phyloP scores from a whole-genome alignment of 352 stramenopile species.

The Globisporangium mamillatum region DNA sequence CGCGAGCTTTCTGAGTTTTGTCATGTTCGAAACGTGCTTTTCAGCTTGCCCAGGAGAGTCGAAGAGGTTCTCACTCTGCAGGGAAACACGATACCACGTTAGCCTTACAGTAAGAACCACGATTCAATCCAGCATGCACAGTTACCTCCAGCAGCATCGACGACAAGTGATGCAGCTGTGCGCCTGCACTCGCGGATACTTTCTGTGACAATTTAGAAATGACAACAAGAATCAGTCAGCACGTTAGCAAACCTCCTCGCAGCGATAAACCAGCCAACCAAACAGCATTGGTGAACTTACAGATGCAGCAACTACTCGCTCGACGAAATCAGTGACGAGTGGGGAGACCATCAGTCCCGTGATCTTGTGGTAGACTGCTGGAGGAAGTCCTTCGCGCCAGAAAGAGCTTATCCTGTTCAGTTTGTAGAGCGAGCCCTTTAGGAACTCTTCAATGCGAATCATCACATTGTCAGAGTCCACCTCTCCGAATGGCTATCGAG shows the following conservation, averaged over 20 bases:
- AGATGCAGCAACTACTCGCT: constrained; percentile 43
- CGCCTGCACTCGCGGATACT: constrained; percentile 38
- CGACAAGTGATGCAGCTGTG: constrained; percentile 46
- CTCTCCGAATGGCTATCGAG: constrained; percentile 31
- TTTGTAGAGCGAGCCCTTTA: constrained; percentile 65
- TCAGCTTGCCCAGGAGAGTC: constrained; percentile 43
- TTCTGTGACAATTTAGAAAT: constrained; percentile 26
- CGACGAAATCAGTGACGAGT: constrained; percentile 53
- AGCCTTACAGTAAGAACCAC: not conserved
- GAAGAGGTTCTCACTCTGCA: constrained; percentile 49
- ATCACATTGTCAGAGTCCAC: constrained; percentile 37
- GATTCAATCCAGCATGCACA: not conserved
- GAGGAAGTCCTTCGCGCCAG: constrained; percentile 65
- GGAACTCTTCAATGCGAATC: constrained; percentile 45
- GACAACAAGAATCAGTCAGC: constrained; percentile 7
- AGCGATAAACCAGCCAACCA: not conserved
- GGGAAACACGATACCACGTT: not conserved
- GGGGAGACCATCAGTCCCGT: constrained; percentile 52
- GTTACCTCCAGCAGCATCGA: constrained; percentile 51
- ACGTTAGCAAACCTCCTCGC: not conserved
- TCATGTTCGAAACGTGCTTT: constrained; percentile 46
- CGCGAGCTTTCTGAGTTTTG: constrained; percentile 47
- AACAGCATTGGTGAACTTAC: constrained; percentile 22
- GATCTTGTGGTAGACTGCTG: constrained; percentile 52
- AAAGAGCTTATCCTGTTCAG: constrained; percentile 50